Evolutionary conservation across 495 filamentous ascomycete genomes (phyloP).

Genomic region (Cercophora samala): DNA sequence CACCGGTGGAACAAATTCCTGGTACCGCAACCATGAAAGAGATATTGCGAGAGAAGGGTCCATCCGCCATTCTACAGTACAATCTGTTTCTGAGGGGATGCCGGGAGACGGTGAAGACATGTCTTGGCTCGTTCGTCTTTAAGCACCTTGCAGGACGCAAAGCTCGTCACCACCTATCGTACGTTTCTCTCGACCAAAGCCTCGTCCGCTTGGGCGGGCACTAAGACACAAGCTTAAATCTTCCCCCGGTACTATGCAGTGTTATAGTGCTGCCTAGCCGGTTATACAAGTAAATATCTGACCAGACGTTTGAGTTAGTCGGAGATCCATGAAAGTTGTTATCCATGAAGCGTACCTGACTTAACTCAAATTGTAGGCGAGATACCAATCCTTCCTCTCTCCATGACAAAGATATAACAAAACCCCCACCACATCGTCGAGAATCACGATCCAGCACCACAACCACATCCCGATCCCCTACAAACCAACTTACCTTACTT

Average conservation of each 20-base stretch:
- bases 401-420: too few species aligned
- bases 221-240: neutral
- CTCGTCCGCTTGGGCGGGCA: neutral
- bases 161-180: neutral
- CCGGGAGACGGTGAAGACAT: neutral
- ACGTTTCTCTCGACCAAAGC: too few species aligned
- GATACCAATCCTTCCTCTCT: too few species aligned
- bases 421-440: too few species aligned
- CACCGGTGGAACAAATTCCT: neutral
- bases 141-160: neutral
- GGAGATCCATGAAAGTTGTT: too few species aligned
- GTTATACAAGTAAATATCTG: neutral
- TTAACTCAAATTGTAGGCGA: too few species aligned
- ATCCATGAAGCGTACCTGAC: too few species aligned
- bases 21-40: neutral
- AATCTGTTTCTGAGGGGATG: neutral
- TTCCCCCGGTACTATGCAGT: neutral
- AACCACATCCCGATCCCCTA: too few species aligned
- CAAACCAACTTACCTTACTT: too few species aligned
- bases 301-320: too few species aligned
- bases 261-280: neutral
- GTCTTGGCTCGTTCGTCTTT: neutral
- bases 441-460: too few species aligned
- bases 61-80: neutral
- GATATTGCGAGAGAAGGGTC: neutral